Conservation (phyloP, 179 eudicot species). For the Patellifolia procumbens region DNA sequence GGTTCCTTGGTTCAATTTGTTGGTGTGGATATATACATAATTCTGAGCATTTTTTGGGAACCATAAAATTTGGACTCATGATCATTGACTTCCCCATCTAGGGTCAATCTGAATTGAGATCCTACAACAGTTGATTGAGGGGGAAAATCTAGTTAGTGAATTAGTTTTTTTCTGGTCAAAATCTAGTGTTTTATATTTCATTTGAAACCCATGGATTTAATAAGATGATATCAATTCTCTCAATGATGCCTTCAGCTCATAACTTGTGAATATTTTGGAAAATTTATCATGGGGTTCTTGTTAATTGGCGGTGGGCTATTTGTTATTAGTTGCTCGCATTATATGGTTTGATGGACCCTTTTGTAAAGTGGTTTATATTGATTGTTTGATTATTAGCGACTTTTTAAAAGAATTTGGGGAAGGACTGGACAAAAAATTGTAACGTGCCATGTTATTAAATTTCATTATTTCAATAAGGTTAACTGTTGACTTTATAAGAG, state of each 20-base stretch:
- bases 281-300: no score
- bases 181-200: neutral
- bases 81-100: neutral
- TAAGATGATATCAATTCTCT: neutral
- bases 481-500: no score
- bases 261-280: no score
- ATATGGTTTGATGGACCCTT: no score
- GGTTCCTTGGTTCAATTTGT: neutral
- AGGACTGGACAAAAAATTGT: no score
- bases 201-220: neutral
- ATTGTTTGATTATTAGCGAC: no score
- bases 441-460: no score
- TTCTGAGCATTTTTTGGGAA: neutral
- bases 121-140: neutral
- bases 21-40: neutral
- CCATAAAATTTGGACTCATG: neutral
- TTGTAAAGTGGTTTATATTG: no score
- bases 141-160: neutral
- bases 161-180: neutral
- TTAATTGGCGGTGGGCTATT: no score
- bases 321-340: no score
- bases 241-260: neutral
- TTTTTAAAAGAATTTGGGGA: no score
- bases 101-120: neutral
- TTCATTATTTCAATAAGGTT: no score